Conservation (phyloP, 345 rosid species). For the Hypericum androsaemum region DNA sequence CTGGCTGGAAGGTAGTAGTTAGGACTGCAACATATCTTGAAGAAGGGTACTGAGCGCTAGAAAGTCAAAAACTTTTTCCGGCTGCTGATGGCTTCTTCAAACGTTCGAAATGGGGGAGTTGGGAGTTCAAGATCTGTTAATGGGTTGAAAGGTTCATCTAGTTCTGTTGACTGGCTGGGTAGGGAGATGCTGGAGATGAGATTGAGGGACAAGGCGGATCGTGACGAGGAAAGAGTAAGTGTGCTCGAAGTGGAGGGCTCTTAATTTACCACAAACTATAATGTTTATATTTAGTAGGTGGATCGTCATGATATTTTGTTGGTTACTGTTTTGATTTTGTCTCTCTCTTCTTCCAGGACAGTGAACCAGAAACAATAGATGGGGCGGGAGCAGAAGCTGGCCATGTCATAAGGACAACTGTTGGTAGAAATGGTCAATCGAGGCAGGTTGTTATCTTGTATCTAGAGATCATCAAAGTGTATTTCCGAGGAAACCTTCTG, state of each 20-base stretch:
- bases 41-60: constrained; percentile 28
- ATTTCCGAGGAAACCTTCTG: not conserved
- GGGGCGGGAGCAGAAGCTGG: constrained; percentile 92
- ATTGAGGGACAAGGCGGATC: constrained; percentile 71
- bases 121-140: constrained; percentile 90
- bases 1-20: constrained; percentile 36
- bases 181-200: constrained; percentile 92
- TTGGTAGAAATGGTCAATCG: constrained; percentile 86
- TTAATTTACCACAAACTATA: constrained; percentile 4
- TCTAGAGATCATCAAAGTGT: not conserved
- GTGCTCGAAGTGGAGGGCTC: not conserved
- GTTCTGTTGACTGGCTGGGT: constrained; percentile 92
- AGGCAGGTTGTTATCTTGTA: constrained; percentile 49
- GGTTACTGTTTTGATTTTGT: too few species aligned
- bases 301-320: too few species aligned
- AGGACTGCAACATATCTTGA: constrained; percentile 20
- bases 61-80: constrained; percentile 15
- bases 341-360: constrained; percentile 42
- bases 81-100: constrained; percentile 68
- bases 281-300: not conserved
- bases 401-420: constrained; percentile 73
- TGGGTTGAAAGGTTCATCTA: constrained; percentile 79
- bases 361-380: constrained; percentile 78
- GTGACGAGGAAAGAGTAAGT: constrained; percentile 79
- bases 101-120: constrained; percentile 81